Evolutionary conservation across 371 early-diverging fungal genomes (phyloP).

Genomic region (Gilbertella persicaria): DNA sequence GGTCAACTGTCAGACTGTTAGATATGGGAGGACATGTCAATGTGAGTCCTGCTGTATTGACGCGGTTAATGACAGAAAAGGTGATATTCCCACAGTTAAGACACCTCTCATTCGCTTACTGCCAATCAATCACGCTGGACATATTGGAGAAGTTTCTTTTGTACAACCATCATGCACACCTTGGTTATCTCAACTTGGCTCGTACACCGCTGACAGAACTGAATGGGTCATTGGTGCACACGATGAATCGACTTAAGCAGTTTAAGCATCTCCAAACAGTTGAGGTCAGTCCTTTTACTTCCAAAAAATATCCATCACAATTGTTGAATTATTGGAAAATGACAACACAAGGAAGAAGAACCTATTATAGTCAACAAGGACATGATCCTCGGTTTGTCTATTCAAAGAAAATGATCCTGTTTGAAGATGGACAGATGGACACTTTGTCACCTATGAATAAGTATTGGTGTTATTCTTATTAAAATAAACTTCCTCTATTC

Average conservation of each 20-base stretch:
- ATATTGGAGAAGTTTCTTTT: not conserved
- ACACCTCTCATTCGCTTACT: conserved; percentile 13
- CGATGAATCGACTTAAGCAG: conserved; percentile 6
- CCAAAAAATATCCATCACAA: conserved; percentile 8
- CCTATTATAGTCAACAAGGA: conserved; percentile 23
- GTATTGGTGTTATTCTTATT: conserved; percentile 38
- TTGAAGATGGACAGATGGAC: conserved; percentile 1
- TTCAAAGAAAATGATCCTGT: conserved; percentile 34
- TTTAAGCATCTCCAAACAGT: conserved; percentile 14
- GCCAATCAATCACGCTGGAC: conserved; percentile 4
- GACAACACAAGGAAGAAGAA: conserved; percentile 12
- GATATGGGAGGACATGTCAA: conserved; percentile 36
- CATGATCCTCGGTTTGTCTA: conserved; percentile 30
- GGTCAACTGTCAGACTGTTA: conserved; percentile 11
- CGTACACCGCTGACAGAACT: conserved; percentile 10
- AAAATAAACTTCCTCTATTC: no score
- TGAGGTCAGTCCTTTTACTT: conserved; percentile 19
- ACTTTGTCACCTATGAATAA: conserved; percentile 34
- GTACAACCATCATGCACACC: not conserved
- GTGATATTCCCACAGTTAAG: conserved; percentile 8
- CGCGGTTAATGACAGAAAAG: not conserved
- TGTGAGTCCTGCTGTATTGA: conserved; percentile 21
- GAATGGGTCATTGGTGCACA: conserved; percentile 4
- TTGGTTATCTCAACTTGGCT: conserved; percentile 17
- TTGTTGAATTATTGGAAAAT: conserved; percentile 7